A percentile compares a stretch with the other conserved stretches of the same genome.
These are phyloP conservation scores for Metschnikowia gruessii DNA, from an alignment of 805 yeast genomes.

Conservation along the genomic window DNA sequence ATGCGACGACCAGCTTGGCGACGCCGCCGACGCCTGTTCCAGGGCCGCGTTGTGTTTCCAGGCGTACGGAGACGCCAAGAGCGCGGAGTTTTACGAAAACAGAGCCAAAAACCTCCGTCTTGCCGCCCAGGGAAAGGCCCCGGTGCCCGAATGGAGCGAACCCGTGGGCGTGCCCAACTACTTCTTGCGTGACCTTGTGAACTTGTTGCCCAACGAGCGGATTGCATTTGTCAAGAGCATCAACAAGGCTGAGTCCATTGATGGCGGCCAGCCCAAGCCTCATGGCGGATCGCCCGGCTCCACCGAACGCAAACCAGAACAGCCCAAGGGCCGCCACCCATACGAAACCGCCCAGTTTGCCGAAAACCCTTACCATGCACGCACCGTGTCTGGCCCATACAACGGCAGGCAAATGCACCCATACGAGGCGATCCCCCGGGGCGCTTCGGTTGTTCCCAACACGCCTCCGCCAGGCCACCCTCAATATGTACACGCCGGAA, in stretches of 20 bases:
- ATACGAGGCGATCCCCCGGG: constrained; percentile 3
- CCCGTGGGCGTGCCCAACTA: constrained; percentile 49
- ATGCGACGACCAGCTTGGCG: constrained; percentile 57
- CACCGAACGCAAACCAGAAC: constrained; percentile 4
- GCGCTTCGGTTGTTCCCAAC: background rate
- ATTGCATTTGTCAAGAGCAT: constrained; percentile 36
- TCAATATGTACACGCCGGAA: constrained; percentile 7
- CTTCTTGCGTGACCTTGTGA: constrained; percentile 42
- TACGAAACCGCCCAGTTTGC: constrained; percentile 3
- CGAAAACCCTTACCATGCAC: background rate
- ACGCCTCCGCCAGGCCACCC: constrained; percentile 12
- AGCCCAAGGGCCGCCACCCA: constrained; percentile 4
- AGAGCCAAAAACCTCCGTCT: constrained; percentile 43
- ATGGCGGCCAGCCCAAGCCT: background rate
- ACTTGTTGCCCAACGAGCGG: constrained; percentile 41
- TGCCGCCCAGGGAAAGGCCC: constrained; percentile 42
- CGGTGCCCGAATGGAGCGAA: constrained; percentile 43
- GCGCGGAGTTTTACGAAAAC: constrained; percentile 42
- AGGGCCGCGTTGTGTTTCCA: constrained; percentile 51
- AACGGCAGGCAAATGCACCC: constrained; percentile 1
- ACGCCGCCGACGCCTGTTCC: constrained; percentile 58
- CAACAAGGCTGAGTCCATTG: constrained; percentile 11
- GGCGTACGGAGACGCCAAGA: constrained; percentile 43
- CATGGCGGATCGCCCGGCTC: constrained; percentile 9
- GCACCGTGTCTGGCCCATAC: background rate